Evolutionary conservation across 108 stramenopile genomes (phyloP).

Genomic region (Pseudonitzschia multiseries): DNA sequence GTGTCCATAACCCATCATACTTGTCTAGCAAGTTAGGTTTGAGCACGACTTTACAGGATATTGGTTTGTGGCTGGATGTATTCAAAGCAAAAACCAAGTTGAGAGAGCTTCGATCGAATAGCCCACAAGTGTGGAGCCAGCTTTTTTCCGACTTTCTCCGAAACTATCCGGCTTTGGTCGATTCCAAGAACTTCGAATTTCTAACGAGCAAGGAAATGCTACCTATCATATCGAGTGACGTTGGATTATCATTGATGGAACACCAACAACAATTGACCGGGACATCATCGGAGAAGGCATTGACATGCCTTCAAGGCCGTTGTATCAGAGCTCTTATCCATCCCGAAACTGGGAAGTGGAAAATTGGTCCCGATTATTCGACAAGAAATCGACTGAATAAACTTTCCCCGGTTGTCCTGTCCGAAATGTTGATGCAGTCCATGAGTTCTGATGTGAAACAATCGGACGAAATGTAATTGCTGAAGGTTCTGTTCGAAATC

Average conservation of each 20-base stretch:
- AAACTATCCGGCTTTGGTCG: neutral
- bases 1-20: neutral
- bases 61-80: neutral
- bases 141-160: neutral
- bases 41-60: neutral
- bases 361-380: neutral
- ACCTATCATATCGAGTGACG: conserved; percentile 5
- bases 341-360: conserved; percentile 1
- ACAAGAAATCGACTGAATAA: too few species aligned
- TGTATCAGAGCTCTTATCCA: neutral
- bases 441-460: too few species aligned
- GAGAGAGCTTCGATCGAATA: neutral
- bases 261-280: neutral
- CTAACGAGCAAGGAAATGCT: neutral
- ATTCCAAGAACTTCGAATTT: neutral
- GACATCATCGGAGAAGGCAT: neutral
- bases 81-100: neutral
- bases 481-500: too few species aligned
- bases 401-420: too few species aligned
- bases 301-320: neutral
- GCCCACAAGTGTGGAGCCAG: neutral
- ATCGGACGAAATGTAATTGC: too few species aligned
- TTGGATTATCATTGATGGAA: neutral
- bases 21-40: neutral
- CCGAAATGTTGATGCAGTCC: too few species aligned